A percentile compares a stretch with the other conserved stretches of the same genome.
Evolutionary conservation across 176 grass and related monocot species (phyloP).

Genomic region (Zoysia japonica): DNA sequence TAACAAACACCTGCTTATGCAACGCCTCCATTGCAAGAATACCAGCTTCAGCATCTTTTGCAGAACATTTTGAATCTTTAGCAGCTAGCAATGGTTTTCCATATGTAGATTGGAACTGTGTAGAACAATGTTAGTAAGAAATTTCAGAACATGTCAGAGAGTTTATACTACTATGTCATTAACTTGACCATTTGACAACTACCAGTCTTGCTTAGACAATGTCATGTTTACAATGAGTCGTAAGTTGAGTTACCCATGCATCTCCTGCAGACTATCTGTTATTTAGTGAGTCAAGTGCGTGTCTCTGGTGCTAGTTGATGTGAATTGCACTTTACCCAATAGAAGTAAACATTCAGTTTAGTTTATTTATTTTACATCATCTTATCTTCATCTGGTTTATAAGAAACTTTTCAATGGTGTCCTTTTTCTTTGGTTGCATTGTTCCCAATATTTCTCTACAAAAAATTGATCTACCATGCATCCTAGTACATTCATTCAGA

Average conservation of each 20-base stretch:
- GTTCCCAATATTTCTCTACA: slow-evolving; percentile 5
- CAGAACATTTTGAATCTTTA: slow-evolving; percentile 98
- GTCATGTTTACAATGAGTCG: neutral
- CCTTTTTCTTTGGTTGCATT: neutral
- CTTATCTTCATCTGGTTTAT: neutral
- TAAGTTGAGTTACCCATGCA: neutral
- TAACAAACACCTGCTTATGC: slow-evolving; percentile 84
- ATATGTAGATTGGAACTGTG: slow-evolving; percentile 92
- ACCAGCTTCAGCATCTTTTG: slow-evolving; percentile 98
- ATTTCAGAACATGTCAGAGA: neutral
- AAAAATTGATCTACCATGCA: slow-evolving; percentile 23
- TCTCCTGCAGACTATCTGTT: neutral
- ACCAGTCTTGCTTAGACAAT: neutral
- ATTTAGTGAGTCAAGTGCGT: neutral
- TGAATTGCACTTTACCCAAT: neutral
- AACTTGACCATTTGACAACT: neutral
- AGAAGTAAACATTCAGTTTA: slow-evolving; percentile 2
- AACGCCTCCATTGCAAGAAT: slow-evolving; percentile 99
- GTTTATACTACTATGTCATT: neutral
- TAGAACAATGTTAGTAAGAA: slow-evolving; percentile 10
- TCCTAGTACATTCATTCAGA: slow-evolving; percentile 23
- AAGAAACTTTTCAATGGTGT: slow-evolving; percentile 5
- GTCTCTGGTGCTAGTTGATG: neutral
- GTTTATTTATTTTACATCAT: slow-evolving; percentile 2
- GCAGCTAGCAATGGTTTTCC: slow-evolving; percentile 93